Percentiles rank a stretch among this genome's conserved stretches.
Conservation (phyloP, 352 stramenopile genomes). For the Phytophthora niederhauseri region DNA sequence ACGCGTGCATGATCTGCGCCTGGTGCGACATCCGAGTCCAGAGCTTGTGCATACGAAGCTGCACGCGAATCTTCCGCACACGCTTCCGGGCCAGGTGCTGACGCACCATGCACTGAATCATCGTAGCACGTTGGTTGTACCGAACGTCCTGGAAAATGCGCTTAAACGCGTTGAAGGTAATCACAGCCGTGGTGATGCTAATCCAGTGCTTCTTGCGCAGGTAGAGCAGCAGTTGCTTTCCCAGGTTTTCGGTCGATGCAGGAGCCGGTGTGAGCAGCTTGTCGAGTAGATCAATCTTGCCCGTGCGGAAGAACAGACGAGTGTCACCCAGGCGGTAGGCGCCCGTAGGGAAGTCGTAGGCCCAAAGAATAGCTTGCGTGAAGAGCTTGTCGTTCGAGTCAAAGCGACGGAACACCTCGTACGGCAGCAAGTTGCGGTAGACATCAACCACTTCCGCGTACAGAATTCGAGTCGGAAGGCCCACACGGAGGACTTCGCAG, state of each 20-base stretch:
- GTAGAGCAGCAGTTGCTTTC: conserved; percentile 60
- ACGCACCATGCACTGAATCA: conserved; percentile 82
- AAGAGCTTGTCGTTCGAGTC: conserved; percentile 89
- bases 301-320: conserved; percentile 85
- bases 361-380: conserved; percentile 82
- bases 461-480: conserved; percentile 83
- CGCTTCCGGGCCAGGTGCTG: conserved; percentile 78
- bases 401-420: conserved; percentile 71
- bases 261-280: conserved; percentile 67
- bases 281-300: conserved; percentile 87
- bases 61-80: conserved; percentile 59
- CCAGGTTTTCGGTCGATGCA: conserved; percentile 33
- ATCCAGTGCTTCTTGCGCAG: conserved; percentile 86
- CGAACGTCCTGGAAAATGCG: conserved; percentile 73
- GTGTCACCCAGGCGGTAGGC: conserved; percentile 84
- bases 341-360: conserved; percentile 74
- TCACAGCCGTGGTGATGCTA: conserved; percentile 62
- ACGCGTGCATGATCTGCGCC: conserved; percentile 76
- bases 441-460: conserved; percentile 88
- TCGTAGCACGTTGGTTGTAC: conserved; percentile 70
- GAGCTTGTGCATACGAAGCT: conserved; percentile 63
- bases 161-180: conserved; percentile 77
- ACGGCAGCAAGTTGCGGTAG: conserved; percentile 72
- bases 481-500: conserved; percentile 82
- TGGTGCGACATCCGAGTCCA: conserved; percentile 73